Evolutionary conservation across 2,329 filamentous ascomycete species (phyloP).

Genomic region (Neonectria faginata): DNA sequence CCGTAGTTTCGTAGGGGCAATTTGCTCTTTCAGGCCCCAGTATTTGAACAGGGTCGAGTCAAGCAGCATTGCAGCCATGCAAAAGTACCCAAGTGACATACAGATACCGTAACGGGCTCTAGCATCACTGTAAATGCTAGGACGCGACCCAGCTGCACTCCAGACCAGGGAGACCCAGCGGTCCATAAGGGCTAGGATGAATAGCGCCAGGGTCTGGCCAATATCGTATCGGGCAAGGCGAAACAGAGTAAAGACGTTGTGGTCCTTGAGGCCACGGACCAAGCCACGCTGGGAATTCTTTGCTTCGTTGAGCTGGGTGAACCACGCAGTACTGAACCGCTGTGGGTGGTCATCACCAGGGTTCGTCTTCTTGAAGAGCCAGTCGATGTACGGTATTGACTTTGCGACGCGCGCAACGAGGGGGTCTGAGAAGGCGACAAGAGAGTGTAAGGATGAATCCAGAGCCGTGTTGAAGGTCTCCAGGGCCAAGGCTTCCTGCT

Average conservation of each 20-base stretch:
- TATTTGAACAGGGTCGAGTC: conserved; percentile 34
- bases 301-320: conserved; percentile 32
- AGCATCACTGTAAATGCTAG: conserved; percentile 34
- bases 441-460: conserved; percentile 6
- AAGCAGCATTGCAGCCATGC: conserved; percentile 30
- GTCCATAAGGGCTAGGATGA: conserved; percentile 35
- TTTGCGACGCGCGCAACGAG: conserved; percentile 25
- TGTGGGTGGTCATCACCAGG: conserved; percentile 6
- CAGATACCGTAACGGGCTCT: conserved; percentile 33
- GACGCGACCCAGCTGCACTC: conserved; percentile 32
- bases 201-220: conserved; percentile 34
- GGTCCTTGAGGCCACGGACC: conserved; percentile 32
- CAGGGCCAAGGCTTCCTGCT: not conserved
- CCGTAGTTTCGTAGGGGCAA: conserved; percentile 25
- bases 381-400: conserved; percentile 32
- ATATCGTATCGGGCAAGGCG: conserved; percentile 33
- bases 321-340: conserved; percentile 34
- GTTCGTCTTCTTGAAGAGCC: conserved; percentile 34
- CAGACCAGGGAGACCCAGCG: conserved; percentile 35
- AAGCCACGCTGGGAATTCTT: conserved; percentile 25
- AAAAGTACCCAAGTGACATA: conserved; percentile 34
- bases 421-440: conserved; percentile 19
- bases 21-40: conserved; percentile 30
- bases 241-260: conserved; percentile 30
- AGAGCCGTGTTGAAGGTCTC: conserved; percentile 22